Percentiles rank a stretch among this genome's conserved stretches.
phyloP scores from a whole-genome alignment of 139 green algal species.

The Ettlia oleoabundans region DNA sequence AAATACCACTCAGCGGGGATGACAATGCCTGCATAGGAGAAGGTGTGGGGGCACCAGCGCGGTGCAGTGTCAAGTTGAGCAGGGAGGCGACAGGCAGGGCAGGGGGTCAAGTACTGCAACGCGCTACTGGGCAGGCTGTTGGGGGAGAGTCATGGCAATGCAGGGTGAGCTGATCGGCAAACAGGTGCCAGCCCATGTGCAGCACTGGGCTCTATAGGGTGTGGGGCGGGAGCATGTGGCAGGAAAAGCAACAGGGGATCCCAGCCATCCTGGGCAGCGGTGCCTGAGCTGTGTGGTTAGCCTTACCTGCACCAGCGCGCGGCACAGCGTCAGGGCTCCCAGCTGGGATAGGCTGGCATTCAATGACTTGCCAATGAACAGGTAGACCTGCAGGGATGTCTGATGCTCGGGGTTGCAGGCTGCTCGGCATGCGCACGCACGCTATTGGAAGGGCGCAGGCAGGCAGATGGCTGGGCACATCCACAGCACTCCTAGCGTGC shows the following conservation, averaged over 20 bases:
- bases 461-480: not conserved
- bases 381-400: constrained; percentile 72
- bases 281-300: not conserved
- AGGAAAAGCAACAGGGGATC: not conserved
- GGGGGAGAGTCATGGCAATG: no score
- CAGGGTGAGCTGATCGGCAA: no score
- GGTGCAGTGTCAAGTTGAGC: not conserved
- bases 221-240: not conserved
- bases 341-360: constrained; percentile 65
- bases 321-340: constrained; percentile 67
- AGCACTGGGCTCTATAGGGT: no score
- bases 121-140: no score
- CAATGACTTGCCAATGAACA: constrained; percentile 66
- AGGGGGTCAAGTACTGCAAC: no score
- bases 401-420: not conserved
- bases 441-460: not conserved
- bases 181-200: no score
- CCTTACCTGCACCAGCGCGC: constrained; percentile 74
- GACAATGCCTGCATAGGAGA: constrained; percentile 32
- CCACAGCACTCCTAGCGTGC: no score
- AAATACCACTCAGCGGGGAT: constrained; percentile 44
- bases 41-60: not conserved
- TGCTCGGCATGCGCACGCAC: not conserved
- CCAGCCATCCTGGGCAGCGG: no score
- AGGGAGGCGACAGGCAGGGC: not conserved